Conservation (phyloP, 1,284 basidiomycete genomes). For the Exsudoporus floridanus region DNA sequence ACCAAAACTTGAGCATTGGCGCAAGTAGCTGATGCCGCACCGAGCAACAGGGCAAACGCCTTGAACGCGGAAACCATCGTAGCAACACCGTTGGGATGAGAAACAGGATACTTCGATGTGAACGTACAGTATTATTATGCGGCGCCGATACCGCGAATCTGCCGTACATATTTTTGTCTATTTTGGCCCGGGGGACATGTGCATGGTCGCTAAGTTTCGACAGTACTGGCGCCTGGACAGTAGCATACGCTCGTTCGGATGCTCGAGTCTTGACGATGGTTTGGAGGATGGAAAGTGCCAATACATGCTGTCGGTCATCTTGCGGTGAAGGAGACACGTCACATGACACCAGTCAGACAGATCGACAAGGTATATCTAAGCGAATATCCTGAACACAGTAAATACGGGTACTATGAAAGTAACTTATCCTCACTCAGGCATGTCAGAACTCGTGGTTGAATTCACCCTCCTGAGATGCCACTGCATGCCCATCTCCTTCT, state of each 20-base stretch:
- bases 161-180: slow-evolving; percentile 2
- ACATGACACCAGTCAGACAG: too few relatives aligned
- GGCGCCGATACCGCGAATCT: neutral
- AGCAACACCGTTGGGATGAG: neutral
- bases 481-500: slow-evolving; percentile 18
- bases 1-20: slow-evolving; percentile 49
- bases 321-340: too few relatives aligned
- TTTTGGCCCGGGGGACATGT: neutral
- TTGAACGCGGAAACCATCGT: slow-evolving; percentile 16
- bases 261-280: too few relatives aligned
- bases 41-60: slow-evolving; percentile 17
- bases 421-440: neutral
- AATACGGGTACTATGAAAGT: slow-evolving; percentile 12
- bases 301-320: too few relatives aligned
- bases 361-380: slow-evolving; percentile 5
- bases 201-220: neutral
- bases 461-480: slow-evolving; percentile 33
- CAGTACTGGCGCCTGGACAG: neutral
- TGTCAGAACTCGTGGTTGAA: slow-evolving; percentile 50
- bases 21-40: slow-evolving; percentile 5
- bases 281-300: too few relatives aligned
- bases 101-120: neutral
- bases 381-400: slow-evolving; percentile 1
- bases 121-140: slow-evolving; percentile 9
- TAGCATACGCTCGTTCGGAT: too few relatives aligned